These are phyloP conservation scores for Penicillium sp. DNA, from an alignment of 2,329 filamentous ascomycete genomes.

Conservation along the genomic window DNA sequence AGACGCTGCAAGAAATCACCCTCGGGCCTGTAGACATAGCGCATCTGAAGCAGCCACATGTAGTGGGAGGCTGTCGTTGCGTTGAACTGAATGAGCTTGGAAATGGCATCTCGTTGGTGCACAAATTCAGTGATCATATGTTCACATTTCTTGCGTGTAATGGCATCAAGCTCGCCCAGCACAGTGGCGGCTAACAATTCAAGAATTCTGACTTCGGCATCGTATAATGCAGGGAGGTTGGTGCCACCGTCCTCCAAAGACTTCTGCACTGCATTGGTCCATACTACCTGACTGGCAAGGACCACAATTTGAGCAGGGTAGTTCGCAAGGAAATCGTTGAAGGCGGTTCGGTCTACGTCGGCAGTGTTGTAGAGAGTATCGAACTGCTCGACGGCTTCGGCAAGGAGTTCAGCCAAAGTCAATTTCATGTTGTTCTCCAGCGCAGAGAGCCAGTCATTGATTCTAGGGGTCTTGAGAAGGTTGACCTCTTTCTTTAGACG, in stretches of 20 bases:
- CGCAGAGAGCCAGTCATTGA: constrained; percentile 98
- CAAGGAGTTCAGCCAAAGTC: constrained; percentile 84
- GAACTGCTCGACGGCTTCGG: constrained; percentile 81
- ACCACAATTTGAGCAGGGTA: constrained; percentile 96
- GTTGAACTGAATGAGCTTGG: constrained; percentile 73
- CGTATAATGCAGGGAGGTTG: constrained; percentile 68
- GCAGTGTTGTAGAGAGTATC: constrained; percentile 71
- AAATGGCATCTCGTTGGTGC: constrained; percentile 90
- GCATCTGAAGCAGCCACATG: constrained; percentile 94
- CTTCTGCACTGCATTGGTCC: constrained; percentile 83
- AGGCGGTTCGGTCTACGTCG: constrained; percentile 64
- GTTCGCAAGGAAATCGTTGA: constrained; percentile 75
- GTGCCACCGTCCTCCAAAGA: constrained; percentile 69
- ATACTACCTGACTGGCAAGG: constrained; percentile 86
- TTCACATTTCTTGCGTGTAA: constrained; percentile 93
- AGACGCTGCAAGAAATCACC: constrained; percentile 80
- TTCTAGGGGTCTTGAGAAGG: constrained; percentile 86
- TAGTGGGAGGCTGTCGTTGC: constrained; percentile 77
- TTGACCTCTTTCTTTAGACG: constrained; percentile 87
- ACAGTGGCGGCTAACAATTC: constrained; percentile 84
- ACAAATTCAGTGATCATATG: constrained; percentile 98
- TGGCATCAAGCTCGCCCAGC: constrained; percentile 79
- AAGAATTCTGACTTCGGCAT: constrained; percentile 80
- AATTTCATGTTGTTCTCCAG: constrained; percentile 91
- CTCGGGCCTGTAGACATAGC: constrained; percentile 81